phyloP scores from a whole-genome alignment of 768 basidiomycete species.

The Kwoniella mangroviensis region DNA sequence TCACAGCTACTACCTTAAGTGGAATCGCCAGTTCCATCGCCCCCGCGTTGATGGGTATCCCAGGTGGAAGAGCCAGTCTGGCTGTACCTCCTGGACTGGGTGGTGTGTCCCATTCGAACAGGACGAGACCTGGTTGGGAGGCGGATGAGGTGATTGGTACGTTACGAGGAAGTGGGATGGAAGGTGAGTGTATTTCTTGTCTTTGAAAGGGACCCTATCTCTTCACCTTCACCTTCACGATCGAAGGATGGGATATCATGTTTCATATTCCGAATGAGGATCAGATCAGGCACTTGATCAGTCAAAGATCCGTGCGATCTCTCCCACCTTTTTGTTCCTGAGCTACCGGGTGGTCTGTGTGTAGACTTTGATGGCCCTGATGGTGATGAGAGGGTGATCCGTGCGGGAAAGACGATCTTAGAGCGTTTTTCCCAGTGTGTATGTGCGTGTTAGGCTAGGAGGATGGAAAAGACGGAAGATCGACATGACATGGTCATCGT shows the following conservation, averaged over 20 bases:
- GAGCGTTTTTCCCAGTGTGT: neutral
- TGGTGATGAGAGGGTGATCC: neutral
- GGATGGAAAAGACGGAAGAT: neutral
- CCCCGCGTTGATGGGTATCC: conserved; percentile 10
- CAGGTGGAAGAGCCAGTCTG: conserved; percentile 26
- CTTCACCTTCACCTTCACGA: neutral
- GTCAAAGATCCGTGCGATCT: neutral
- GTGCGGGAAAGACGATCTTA: neutral
- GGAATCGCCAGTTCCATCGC: conserved; percentile 9
- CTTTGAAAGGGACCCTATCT: neutral
- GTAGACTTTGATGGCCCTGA: neutral
- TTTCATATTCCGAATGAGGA: neutral
- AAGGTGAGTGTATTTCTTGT: conserved; percentile 46
- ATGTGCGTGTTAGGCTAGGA: neutral
- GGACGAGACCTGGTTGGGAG: conserved; percentile 54
- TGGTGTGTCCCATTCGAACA: conserved; percentile 18
- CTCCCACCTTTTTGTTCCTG: neutral
- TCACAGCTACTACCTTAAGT: conserved; percentile 20
- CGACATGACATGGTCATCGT: neutral
- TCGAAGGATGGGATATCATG: conserved; percentile 3
- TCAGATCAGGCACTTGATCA: neutral
- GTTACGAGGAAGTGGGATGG: conserved; percentile 46
- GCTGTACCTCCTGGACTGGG: conserved; percentile 38
- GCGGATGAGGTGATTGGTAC: conserved; percentile 54
- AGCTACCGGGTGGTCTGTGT: neutral